Conservation (phyloP, 1,284 basidiomycete genomes). For the Psilocybe mexicana region DNA sequence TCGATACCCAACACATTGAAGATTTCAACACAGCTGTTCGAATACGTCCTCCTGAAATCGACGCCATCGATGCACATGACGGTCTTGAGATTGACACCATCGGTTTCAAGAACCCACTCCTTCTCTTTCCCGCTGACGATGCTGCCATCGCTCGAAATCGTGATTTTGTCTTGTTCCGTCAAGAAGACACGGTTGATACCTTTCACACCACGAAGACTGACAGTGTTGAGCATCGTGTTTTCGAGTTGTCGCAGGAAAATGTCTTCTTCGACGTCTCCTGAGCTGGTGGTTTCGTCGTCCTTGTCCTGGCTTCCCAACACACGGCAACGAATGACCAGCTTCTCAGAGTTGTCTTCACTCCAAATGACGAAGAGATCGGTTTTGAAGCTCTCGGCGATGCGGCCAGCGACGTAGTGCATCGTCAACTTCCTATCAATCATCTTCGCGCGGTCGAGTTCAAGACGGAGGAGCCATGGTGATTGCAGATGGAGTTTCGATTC, state of each 20-base stretch:
- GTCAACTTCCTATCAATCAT: conserved; percentile 97
- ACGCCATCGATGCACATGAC: conserved; percentile 96
- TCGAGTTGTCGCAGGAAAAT: conserved; percentile 96
- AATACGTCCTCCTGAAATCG: conserved; percentile 90
- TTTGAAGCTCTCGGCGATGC: conserved; percentile 94
- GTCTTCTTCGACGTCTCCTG: conserved; percentile 79
- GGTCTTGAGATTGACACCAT: conserved; percentile 92
- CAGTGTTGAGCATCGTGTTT: conserved; percentile 95
- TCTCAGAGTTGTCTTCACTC: conserved; percentile 98
- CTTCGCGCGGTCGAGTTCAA: conserved; percentile 95
- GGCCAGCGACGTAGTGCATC: conserved; percentile 94
- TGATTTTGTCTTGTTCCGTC: conserved; percentile 83
- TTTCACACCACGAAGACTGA: conserved; percentile 91
- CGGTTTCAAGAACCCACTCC: conserved; percentile 98
- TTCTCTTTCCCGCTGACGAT: conserved; percentile 63
- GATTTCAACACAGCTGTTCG: conserved; percentile 96
- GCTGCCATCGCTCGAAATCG: conserved; percentile 63
- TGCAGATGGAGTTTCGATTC: conserved; percentile 89
- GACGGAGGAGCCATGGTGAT: conserved; percentile 96
- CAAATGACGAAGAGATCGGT: conserved; percentile 98
- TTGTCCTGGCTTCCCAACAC: conserved; percentile 90
- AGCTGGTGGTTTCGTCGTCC: conserved; percentile 78
- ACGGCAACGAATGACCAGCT: conserved; percentile 96
- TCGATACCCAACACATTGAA: conserved; percentile 98
- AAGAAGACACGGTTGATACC: conserved; percentile 95